Conservation (phyloP, 1,284 basidiomycete genomes). For the Irpex sp. region DNA sequence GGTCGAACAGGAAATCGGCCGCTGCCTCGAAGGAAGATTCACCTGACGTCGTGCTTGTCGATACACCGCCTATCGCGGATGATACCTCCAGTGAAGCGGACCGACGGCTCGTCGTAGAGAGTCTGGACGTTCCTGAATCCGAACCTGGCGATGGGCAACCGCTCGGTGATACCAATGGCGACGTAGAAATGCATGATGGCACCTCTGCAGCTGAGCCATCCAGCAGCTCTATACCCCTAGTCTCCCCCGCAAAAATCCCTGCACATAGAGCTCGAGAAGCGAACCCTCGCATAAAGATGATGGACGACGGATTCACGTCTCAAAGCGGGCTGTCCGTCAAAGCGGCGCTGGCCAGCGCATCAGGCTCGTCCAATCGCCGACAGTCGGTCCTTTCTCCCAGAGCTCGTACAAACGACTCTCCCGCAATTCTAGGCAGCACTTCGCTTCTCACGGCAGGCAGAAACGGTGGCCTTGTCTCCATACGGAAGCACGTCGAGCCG, state of each 20-base stretch:
- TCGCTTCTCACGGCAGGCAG: constrained; percentile 14
- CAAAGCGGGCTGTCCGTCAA: not conserved
- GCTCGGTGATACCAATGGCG: not conserved
- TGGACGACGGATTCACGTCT: constrained; percentile 32
- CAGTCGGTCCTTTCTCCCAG: not conserved
- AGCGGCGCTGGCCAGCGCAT: not conserved
- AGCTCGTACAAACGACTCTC: not conserved
- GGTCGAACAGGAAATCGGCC: not conserved
- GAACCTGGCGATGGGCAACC: not conserved
- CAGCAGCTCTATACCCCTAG: not conserved
- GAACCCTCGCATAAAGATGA: constrained; percentile 48
- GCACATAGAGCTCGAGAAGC: constrained; percentile 27
- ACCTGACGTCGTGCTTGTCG: not conserved
- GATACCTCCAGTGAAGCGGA: not conserved
- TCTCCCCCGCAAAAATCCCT: not conserved
- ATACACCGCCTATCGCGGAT: not conserved
- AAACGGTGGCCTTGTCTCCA: constrained; percentile 16
- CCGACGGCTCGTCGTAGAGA: not conserved
- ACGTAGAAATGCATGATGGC: not conserved
- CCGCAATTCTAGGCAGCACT: constrained; percentile 9
- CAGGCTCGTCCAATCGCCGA: not conserved
- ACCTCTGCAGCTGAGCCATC: not conserved
- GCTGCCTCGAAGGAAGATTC: not conserved
- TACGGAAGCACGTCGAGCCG: constrained; percentile 1
- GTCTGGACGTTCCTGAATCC: not conserved